Conservation (phyloP, 2,329 filamentous ascomycete species). For the Diaporthe citri region DNA sequence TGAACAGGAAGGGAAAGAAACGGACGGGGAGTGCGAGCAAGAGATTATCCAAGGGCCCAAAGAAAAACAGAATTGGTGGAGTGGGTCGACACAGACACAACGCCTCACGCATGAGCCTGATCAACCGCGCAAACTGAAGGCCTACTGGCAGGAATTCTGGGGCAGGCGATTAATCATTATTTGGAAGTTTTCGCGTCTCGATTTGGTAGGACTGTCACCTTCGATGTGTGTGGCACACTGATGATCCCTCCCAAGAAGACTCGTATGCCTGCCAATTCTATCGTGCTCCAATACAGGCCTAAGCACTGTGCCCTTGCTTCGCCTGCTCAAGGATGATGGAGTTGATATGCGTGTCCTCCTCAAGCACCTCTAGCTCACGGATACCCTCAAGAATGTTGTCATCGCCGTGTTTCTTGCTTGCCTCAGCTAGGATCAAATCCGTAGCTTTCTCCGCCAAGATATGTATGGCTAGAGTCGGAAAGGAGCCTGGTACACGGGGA, state of each 20-base stretch:
- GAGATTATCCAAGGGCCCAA: too few species aligned
- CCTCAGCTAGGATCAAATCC: conserved; percentile 6
- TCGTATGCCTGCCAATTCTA: neutral
- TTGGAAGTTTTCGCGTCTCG: too few species aligned
- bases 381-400: conserved; percentile 38
- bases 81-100: neutral
- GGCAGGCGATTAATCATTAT: too few species aligned
- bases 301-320: neutral
- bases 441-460: conserved; percentile 28
- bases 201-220: too few species aligned
- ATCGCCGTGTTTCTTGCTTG: conserved; percentile 14
- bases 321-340: conserved; percentile 12
- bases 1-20: too few species aligned
- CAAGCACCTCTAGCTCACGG: conserved; percentile 15
- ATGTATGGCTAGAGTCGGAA: conserved; percentile 16
- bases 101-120: too few species aligned
- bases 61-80: neutral
- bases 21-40: neutral
- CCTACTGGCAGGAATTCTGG: too few species aligned
- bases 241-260: neutral
- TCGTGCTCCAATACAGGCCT: neutral
- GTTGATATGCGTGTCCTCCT: conserved; percentile 13
- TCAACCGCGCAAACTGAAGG: too few species aligned
- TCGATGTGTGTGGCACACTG: neutral
- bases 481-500: conserved; percentile 17